Evolutionary conservation across 169 alveolate genomes (phyloP), one percentile per base, ranked within the genome.

Genomic region (Eimeria maxima): DNA sequence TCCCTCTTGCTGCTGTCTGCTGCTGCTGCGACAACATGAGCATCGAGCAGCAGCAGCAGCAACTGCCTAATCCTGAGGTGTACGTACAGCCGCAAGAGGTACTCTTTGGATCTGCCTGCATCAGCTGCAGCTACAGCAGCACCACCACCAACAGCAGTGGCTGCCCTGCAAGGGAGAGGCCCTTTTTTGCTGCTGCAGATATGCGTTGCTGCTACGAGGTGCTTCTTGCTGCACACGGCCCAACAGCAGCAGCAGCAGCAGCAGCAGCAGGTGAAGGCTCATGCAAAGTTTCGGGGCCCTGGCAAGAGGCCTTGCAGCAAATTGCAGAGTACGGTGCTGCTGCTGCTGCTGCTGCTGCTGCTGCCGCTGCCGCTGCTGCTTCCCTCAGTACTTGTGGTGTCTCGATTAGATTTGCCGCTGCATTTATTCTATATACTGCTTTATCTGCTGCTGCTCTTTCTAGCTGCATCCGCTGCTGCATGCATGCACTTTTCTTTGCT

Each of bases 321-420:
- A 98, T 96, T 97, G 98, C 27, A 83, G 73, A 50, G 98, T 98
- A 27, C 45, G 94, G 97, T 98, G 84, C 98, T 96, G 47, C 96
- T 97, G 96, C 97, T 96, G 45, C 97, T 89, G 73, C 96, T 92
- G 87, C 93, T 96, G 24, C 96, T 96, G 11, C 88, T 74, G n/a
- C n/a, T n/a, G n/a, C n/a, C n/a, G n/a, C n/a, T n/a, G n/a, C n/a
- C n/a, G n/a, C n/a, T n/a, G n/a, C 24, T 18, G 18, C 18, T 24
- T 18, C 71, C 3, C 27, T 0, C 38, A 33, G 1, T 33, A 33
- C 1, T 33, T 33, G 38, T 0, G 38, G 38, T 33, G 38, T 33
- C 0, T 33, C 38, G 38, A 33, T 33, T 33, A 33, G 38, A 33
- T 33, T 33, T 33, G 38, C 38, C 1, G 38, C 60, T 53, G 60